A percentile compares a stretch with the other conserved stretches of the same genome.
Conservation (phyloP, 225 moss, liverwort and hornwort genomes). For the Ulota crispa region DNA sequence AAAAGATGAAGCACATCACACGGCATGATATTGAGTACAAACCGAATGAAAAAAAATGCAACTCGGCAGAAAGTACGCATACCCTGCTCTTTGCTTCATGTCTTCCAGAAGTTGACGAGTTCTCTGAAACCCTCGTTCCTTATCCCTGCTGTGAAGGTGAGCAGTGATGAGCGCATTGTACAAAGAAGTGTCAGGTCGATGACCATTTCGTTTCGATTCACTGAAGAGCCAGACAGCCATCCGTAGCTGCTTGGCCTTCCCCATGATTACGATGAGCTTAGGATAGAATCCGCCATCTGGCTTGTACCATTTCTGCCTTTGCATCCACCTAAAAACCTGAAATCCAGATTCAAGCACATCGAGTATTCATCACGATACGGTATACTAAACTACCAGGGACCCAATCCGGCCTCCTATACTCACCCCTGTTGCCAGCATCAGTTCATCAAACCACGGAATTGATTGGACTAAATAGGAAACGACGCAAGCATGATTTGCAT, state of each 20-base stretch:
- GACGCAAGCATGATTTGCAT: neutral
- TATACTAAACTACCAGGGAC: neutral
- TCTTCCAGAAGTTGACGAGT: conserved; percentile 67
- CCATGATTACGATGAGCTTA: conserved; percentile 89
- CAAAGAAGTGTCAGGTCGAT: conserved; percentile 86
- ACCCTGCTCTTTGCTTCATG: conserved; percentile 76
- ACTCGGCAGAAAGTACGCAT: neutral
- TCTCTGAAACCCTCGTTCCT: conserved; percentile 57
- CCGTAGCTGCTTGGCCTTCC: conserved; percentile 83
- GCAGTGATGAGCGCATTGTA: conserved; percentile 91
- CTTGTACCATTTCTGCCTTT: conserved; percentile 91
- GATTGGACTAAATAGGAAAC: neutral
- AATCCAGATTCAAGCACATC: conserved; percentile 10
- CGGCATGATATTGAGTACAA: neutral
- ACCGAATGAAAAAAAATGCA: neutral
- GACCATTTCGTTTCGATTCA: conserved; percentile 75
- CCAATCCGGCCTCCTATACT: neutral
- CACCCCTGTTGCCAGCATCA: neutral
- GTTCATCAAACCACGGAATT: neutral
- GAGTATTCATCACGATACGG: conserved; percentile 1
- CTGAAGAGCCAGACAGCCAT: conserved; percentile 76
- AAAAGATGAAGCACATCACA: conserved; percentile 7
- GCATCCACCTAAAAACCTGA: conserved; percentile 98
- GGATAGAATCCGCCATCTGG: conserved; percentile 78
- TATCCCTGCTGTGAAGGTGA: conserved; percentile 57